Conservation (phyloP, 805 yeast genomes). For the Starmerella gropengiesseri region DNA sequence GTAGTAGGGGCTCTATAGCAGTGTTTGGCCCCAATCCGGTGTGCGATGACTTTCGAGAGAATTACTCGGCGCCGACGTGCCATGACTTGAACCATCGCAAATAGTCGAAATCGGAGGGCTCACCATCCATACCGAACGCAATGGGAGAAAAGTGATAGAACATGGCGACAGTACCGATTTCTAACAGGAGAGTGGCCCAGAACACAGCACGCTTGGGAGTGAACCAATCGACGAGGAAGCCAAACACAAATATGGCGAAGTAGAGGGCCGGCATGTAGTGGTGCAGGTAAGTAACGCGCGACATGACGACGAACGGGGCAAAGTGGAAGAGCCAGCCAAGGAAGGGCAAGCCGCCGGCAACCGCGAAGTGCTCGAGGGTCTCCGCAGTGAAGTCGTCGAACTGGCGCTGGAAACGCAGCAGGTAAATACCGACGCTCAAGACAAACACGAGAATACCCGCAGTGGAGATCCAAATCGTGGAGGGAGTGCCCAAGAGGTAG, state of each 20-base stretch:
- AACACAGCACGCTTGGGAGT: constrained; percentile 30
- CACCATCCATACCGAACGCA: constrained; percentile 70
- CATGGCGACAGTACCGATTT: constrained; percentile 40
- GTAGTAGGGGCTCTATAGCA: too few species aligned
- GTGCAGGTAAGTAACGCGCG: constrained; percentile 92
- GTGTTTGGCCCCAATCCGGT: too few species aligned
- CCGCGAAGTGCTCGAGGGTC: constrained; percentile 35
- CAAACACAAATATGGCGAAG: constrained; percentile 75
- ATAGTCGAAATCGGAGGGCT: constrained; percentile 37
- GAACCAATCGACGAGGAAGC: constrained; percentile 46
- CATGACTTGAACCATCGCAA: constrained; percentile 38
- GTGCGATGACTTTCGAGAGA: too few species aligned
- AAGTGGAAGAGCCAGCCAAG: constrained; percentile 84
- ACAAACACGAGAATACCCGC: constrained; percentile 33
- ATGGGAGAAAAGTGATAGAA: constrained; percentile 57
- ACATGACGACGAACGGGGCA: constrained; percentile 83
- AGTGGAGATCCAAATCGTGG: constrained; percentile 49
- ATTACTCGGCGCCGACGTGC: constrained; percentile 19
- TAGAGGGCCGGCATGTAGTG: constrained; percentile 92
- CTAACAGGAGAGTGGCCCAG: constrained; percentile 33
- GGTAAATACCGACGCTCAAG: constrained; percentile 31
- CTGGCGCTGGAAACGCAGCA: constrained; percentile 55
- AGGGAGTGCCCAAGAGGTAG: constrained; percentile 57
- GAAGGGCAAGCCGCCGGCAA: constrained; percentile 76
- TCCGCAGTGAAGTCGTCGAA: constrained; percentile 35